Conservation (phyloP, 2,329 filamentous ascomycete genomes). For the Akanthomyces lecanii region DNA sequence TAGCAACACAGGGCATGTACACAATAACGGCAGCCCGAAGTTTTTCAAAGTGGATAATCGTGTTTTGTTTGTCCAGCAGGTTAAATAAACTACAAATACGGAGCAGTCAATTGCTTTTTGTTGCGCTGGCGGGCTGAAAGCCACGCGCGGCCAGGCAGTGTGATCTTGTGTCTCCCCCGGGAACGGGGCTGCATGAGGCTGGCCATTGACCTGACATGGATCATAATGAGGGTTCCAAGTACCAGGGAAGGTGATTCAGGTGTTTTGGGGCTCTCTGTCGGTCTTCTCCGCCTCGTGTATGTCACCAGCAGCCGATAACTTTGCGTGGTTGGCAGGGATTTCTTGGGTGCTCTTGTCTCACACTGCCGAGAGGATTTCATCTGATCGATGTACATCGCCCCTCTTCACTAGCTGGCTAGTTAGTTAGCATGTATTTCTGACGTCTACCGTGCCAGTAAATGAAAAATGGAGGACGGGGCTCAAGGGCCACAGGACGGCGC, state of each 20-base stretch:
- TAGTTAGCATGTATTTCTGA: background rate
- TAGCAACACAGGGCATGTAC: background rate
- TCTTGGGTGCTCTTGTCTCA: background rate
- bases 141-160: background rate
- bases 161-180: background rate
- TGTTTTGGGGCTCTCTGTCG: background rate
- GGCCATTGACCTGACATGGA: background rate
- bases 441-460: background rate
- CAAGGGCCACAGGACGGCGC: background rate
- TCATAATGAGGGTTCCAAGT: background rate
- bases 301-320: background rate
- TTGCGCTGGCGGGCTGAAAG: slow-evolving; percentile 9
- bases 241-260: background rate
- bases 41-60: too few relatives aligned
- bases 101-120: slow-evolving; percentile 2
- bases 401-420: background rate
- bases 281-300: slow-evolving; percentile 4
- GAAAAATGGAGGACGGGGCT: background rate
- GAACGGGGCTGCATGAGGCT: slow-evolving; percentile 13
- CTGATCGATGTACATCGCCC: slow-evolving; percentile 4
- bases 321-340: background rate
- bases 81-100: background rate
- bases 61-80: background rate
- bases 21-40: background rate
- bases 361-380: background rate